phyloP scores from a whole-genome alignment of 148 eudicot genomes.

The Rhododendron mucronatum region DNA sequence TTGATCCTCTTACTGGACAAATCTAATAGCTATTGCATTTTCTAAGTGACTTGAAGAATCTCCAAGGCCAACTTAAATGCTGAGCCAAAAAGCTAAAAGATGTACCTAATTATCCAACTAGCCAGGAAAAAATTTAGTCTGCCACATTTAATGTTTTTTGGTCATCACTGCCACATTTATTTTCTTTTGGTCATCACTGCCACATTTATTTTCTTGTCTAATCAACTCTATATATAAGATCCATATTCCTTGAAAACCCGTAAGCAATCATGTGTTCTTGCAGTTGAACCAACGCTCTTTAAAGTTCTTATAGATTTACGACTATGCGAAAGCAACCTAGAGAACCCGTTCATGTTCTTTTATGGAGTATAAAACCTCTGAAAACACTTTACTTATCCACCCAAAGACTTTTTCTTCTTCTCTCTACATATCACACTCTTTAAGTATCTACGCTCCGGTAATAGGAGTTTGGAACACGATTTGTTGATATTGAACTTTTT shows the following conservation, averaged over 20 bases:
- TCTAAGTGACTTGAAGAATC: background rate
- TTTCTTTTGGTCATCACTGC: background rate
- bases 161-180: background rate
- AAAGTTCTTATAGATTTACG: background rate
- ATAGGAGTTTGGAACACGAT: background rate
- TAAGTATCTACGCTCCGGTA: background rate
- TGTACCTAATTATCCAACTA: background rate
- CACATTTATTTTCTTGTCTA: background rate
- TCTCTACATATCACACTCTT: background rate
- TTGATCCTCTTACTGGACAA: background rate
- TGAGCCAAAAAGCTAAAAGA: background rate
- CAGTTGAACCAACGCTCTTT: background rate
- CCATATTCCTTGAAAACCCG: background rate
- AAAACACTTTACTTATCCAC: background rate
- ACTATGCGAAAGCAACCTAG: background rate
- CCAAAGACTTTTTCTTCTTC: background rate
- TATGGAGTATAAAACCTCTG: background rate
- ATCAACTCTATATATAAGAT: background rate
- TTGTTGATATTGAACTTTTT: background rate
- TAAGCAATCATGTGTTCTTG: background rate
- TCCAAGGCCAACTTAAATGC: background rate
- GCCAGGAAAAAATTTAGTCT: background rate
- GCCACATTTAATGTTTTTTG: background rate
- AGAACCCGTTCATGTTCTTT: background rate
- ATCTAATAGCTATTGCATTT: background rate